These are phyloP conservation scores for Microbotryum lychnidis-dioicae DNA, from an alignment of 1,284 basidiomycete genomes.

Conservation along the genomic window DNA sequence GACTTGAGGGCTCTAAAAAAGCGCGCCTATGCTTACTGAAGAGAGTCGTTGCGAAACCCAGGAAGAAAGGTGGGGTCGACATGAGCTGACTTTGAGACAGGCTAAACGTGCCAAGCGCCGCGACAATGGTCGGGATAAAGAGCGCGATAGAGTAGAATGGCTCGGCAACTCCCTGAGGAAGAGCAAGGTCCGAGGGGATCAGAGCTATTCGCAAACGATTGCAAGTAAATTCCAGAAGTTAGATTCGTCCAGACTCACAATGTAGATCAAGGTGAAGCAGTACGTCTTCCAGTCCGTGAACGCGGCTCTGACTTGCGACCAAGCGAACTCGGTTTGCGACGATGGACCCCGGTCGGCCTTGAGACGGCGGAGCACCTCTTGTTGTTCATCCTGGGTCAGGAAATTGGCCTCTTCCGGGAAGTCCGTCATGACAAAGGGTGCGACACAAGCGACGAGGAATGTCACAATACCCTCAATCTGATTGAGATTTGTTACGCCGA, in stretches of 20 bases:
- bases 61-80: constrained; percentile 37
- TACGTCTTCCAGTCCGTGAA: constrained; percentile 38
- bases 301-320: background rate
- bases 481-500: no score
- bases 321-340: background rate
- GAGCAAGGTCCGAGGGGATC: background rate
- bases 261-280: background rate
- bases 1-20: constrained; percentile 31
- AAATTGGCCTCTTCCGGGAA: constrained; percentile 42
- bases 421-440: constrained; percentile 40
- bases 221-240: no score
- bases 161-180: constrained; percentile 29
- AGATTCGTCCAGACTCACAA: no score
- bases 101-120: constrained; percentile 40
- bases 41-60: background rate
- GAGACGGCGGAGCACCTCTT: background rate
- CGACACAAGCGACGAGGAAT: constrained; percentile 38
- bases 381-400: background rate
- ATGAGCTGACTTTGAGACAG: constrained; percentile 41
- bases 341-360: background rate
- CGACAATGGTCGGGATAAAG: constrained; percentile 43
- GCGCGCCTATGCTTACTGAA: background rate
- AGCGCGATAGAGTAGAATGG: constrained; percentile 19
- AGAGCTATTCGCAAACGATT: background rate
- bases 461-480: constrained; percentile 42